Evolutionary conservation across 192 early-diverging fungal species (phyloP).

Genomic region (Phycomyces blakesleeanus): DNA sequence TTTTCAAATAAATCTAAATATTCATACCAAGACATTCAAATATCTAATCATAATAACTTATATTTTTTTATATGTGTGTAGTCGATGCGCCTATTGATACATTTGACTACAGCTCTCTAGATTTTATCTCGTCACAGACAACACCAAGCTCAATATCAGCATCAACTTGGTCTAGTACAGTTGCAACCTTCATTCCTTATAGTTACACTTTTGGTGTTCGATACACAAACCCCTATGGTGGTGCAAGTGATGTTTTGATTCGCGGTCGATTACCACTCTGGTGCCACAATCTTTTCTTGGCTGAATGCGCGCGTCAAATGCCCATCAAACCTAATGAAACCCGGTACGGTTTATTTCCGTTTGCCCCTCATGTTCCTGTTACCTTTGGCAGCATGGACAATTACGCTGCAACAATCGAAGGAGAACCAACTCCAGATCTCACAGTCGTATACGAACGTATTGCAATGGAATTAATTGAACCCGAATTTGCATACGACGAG

Average conservation of each 20-base stretch:
- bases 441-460: slow-evolving; percentile 5
- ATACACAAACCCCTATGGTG: slow-evolving; percentile 21
- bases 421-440: background rate
- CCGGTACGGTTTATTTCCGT: slow-evolving; percentile 11
- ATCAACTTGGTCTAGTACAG: background rate
- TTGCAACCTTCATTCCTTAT: slow-evolving; percentile 22
- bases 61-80: slow-evolving; percentile 7
- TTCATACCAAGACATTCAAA: too few species aligned
- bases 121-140: background rate
- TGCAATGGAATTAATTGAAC: slow-evolving; percentile 10
- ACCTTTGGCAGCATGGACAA: slow-evolving; percentile 14
- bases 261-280: slow-evolving; percentile 23
- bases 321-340: slow-evolving; percentile 16
- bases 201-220: slow-evolving; percentile 30
- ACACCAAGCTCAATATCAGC: background rate
- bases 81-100: slow-evolving; percentile 17
- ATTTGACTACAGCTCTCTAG: slow-evolving; percentile 8
- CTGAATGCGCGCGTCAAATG: slow-evolving; percentile 7
- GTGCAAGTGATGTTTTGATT: slow-evolving; percentile 16
- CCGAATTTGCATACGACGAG: background rate
- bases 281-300: slow-evolving; percentile 27
- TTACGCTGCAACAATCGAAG: background rate
- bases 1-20: too few species aligned
- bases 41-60: too few species aligned
- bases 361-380: slow-evolving; percentile 19